phyloP scores from a whole-genome alignment of 2,329 filamentous ascomycete species.

The Chalaropsis thielavioides region DNA sequence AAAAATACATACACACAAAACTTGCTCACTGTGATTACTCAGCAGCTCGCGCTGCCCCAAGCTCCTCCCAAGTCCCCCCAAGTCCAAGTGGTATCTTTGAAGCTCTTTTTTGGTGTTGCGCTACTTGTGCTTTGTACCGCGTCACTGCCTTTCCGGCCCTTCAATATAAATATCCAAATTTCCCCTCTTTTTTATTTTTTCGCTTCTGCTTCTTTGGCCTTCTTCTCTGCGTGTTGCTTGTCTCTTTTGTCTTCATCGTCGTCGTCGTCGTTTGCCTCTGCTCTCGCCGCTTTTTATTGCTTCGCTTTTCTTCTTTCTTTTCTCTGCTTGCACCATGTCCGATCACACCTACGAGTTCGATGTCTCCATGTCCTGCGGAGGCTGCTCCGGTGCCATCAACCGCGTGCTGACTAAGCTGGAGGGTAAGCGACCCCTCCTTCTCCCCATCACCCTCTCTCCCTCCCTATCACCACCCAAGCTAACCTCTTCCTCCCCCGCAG shows the following conservation, averaged over 20 bases:
- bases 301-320: conserved; percentile 5
- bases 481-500: conserved; percentile 30
- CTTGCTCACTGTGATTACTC: background rate
- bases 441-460: background rate
- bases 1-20: background rate
- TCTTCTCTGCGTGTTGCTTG: background rate
- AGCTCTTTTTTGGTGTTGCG: background rate
- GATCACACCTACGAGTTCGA: conserved; percentile 92
- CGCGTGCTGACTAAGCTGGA: conserved; percentile 84
- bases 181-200: conserved; percentile 4
- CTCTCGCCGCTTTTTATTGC: background rate
- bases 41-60: no score
- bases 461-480: background rate
- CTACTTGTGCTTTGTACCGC: no score
- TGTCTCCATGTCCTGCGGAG: conserved; percentile 84
- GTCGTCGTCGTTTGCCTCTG: background rate
- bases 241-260: background rate
- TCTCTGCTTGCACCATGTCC: conserved; percentile 37
- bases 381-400: conserved; percentile 89
- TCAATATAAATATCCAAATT: background rate
- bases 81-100: no score
- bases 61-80: no score
- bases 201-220: background rate
- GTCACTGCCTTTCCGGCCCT: background rate
- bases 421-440: conserved; percentile 39